Evolutionary conservation across 2,329 filamentous ascomycete species (phyloP), one percentile per base, ranked within the genome.

Genomic region (Leptosphaerulina australis): DNA sequence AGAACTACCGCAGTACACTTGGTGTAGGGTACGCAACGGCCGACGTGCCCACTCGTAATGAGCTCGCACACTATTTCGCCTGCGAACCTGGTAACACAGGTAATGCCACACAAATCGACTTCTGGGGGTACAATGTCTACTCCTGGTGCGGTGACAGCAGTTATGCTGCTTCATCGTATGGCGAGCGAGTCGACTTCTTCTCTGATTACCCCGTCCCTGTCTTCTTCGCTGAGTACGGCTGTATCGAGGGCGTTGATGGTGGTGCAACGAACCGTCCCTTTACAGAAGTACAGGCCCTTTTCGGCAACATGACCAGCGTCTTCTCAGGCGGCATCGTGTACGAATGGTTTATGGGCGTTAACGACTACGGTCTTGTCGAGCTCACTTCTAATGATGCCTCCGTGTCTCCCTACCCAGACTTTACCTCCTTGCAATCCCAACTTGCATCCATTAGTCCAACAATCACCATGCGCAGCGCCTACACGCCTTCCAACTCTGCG

Each of bases 91-190:
- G 58, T 11, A 59, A 67, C 33, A 21, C 50, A 2, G 67, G 67
- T 9, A 71, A 70, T 44, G 77, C 79, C 6, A 77, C 77, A 65
- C 74, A 87, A 52, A 96, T 97, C 60, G 94, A 99, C 76, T 97
- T 94, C 81, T 97, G 92, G 90, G 94, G 94, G 50, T 97, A 97
- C 87, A 99, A 99, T 80, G 96, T 97, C 76, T 99, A 97, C 83
- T 95, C 92, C 34, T 99, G 94, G 94, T 99, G 94, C 73, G 94
- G 93, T 60, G 74, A 91, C 64, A 95, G 89, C 72, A 84, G 79
- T 68, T 94, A 88, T 77, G 67, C 79, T 24, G 69, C 79, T 43
- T 97, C 94, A 0, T 90, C 90, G 31, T 99, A 94, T 76, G 80
- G 86, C 59, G 81, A 85, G 53, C 88, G 93, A 73, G 91, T 91